These are phyloP conservation scores for Populus simonii DNA, from an alignment of 345 rosid species.

Conservation along the genomic window DNA sequence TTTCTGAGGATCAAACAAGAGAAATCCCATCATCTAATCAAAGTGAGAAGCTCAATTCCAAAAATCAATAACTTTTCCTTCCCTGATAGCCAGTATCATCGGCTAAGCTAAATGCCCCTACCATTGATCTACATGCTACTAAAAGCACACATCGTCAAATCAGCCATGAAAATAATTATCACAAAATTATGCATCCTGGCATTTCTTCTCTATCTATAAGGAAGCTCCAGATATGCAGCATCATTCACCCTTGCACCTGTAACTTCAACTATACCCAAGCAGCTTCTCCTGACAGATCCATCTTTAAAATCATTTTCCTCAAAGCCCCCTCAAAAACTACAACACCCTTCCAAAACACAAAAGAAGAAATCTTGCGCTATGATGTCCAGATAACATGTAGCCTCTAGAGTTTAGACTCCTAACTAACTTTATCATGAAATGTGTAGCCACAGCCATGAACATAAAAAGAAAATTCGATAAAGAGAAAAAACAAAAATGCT, in stretches of 20 bases:
- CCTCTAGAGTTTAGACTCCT: background rate
- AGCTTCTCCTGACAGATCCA: background rate
- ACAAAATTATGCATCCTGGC: background rate
- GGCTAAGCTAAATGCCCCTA: background rate
- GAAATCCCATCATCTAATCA: background rate
- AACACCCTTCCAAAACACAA: background rate
- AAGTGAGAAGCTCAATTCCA: background rate
- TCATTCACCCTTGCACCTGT: background rate
- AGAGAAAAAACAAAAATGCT: conserved; percentile 22
- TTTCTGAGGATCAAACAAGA: background rate
- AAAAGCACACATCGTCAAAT: background rate
- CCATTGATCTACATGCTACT: background rate
- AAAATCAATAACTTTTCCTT: background rate
- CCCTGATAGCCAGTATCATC: background rate
- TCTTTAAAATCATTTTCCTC: background rate
- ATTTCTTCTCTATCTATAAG: background rate
- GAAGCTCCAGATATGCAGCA: background rate
- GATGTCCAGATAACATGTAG: background rate
- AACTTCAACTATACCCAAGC: background rate
- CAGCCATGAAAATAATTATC: background rate
- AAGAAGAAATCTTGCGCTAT: background rate
- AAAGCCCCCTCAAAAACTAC: background rate
- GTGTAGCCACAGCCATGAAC: background rate
- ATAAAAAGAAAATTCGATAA: background rate
- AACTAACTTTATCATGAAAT: background rate